phyloP scores from a whole-genome alignment of 2,329 filamentous ascomycete genomes.

The Penicillium oxalicum region DNA sequence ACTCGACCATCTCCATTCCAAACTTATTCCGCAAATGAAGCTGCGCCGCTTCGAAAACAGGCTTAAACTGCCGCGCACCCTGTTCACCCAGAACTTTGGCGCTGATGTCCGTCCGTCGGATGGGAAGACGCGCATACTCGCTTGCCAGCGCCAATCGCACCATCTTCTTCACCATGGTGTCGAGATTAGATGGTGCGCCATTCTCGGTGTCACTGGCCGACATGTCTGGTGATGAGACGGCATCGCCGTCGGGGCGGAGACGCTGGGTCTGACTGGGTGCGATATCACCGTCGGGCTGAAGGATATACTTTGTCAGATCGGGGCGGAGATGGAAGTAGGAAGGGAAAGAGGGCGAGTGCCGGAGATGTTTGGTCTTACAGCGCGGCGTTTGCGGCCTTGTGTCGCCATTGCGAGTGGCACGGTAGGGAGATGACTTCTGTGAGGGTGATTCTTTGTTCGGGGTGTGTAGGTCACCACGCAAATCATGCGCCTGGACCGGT shows the following conservation, averaged over 20 bases:
- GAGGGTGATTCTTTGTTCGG: no score
- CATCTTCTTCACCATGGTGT: conserved; percentile 53
- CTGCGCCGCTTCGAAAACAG: conserved; percentile 73
- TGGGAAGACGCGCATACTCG: conserved; percentile 54
- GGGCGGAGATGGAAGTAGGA: not conserved
- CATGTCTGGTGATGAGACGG: conserved; percentile 5
- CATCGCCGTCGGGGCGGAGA: conserved; percentile 5
- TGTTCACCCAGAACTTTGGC: conserved; percentile 65
- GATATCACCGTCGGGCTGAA: conserved; percentile 3
- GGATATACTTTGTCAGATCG: not conserved
- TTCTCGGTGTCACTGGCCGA: conserved; percentile 11
- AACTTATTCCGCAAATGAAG: conserved; percentile 63
- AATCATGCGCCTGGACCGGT: no score
- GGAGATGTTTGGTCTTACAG: conserved; percentile 20
- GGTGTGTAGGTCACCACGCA: no score
- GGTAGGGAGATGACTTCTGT: no score
- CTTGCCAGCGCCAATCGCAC: conserved; percentile 56
- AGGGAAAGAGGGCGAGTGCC: not conserved
- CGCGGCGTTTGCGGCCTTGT: conserved; percentile 26
- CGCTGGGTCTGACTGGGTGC: conserved; percentile 9
- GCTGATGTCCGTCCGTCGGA: conserved; percentile 54
- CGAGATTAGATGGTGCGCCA: conserved; percentile 22
- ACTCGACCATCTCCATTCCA: conserved; percentile 87
- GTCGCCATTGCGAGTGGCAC: conserved; percentile 1
- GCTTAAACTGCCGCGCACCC: conserved; percentile 64